A percentile compares a stretch with the other conserved stretches of the same genome.
Conservation (phyloP, 208 protist species). For the Novymonas esmeraldas region DNA sequence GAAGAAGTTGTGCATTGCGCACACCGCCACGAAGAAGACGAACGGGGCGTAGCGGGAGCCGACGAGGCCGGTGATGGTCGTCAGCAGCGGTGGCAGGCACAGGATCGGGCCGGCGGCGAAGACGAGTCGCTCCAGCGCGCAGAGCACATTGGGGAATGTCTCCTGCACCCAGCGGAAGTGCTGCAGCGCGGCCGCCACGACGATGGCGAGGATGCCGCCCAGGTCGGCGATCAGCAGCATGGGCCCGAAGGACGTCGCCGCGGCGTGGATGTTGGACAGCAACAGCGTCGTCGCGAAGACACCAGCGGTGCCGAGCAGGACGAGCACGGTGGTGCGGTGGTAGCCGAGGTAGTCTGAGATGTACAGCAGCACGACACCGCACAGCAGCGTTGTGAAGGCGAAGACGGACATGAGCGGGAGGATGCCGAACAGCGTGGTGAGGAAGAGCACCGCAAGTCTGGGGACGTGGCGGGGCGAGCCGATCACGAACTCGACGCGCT, state of each 20-base stretch:
- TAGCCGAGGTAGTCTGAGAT: slow-evolving; percentile 80
- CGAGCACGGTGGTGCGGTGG: slow-evolving; percentile 51
- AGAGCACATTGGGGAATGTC: slow-evolving; percentile 66
- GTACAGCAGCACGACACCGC: slow-evolving; percentile 70
- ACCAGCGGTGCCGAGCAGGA: slow-evolving; percentile 46
- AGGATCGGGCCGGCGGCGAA: slow-evolving; percentile 68
- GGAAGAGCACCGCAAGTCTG: slow-evolving; percentile 53
- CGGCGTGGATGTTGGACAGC: slow-evolving; percentile 69
- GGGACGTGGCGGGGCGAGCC: slow-evolving; percentile 39
- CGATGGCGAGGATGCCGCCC: slow-evolving; percentile 37
- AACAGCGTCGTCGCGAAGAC: slow-evolving; percentile 62
- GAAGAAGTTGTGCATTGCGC: slow-evolving; percentile 68
- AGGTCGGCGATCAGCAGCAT: slow-evolving; percentile 70
- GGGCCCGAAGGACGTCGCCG: slow-evolving; percentile 57
- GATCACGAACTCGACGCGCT: slow-evolving; percentile 38
- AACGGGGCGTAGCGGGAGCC: slow-evolving; percentile 73
- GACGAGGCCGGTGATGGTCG: slow-evolving; percentile 61
- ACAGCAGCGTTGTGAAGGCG: slow-evolving; percentile 63
- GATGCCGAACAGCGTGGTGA: slow-evolving; percentile 65
- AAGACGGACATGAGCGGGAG: slow-evolving; percentile 79
- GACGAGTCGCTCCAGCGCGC: slow-evolving; percentile 65
- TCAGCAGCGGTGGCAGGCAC: slow-evolving; percentile 66
- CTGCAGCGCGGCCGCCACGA: slow-evolving; percentile 50
- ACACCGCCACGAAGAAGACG: slow-evolving; percentile 64
- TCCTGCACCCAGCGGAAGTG: slow-evolving; percentile 89